A percentile compares a stretch with the other conserved stretches of the same genome.
Conservation (phyloP, 345 rosid genomes). For the Clarkia xantiana region DNA sequence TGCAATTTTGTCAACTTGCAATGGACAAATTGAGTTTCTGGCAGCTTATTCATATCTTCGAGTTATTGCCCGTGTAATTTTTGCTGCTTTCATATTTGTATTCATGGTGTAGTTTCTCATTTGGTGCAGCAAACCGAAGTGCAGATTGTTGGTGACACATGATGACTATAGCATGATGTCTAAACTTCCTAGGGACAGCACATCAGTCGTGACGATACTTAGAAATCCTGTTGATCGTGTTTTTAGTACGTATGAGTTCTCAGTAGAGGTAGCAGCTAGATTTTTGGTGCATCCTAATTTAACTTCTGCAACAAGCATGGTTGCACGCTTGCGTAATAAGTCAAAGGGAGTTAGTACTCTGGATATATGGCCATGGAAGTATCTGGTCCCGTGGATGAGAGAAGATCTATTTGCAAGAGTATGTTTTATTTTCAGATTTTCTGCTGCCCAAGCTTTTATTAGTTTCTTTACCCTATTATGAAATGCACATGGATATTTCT, state of each 20-base stretch:
- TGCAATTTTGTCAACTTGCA: too few relatives aligned
- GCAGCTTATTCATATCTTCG: not conserved
- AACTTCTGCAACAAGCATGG: slow-evolving; percentile 58
- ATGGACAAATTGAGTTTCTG: too few relatives aligned
- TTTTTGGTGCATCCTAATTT: slow-evolving; percentile 92
- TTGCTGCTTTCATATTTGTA: not conserved
- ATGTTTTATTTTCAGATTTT: slow-evolving; percentile 10
- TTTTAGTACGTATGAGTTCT: slow-evolving; percentile 86
- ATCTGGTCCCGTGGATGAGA: slow-evolving; percentile 97
- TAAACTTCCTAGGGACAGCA: slow-evolving; percentile 63
- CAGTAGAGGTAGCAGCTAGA: slow-evolving; percentile 92
- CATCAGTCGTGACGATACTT: slow-evolving; percentile 82
- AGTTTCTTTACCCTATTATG: not conserved
- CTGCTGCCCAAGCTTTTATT: not conserved
- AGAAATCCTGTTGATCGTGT: slow-evolving; percentile 82
- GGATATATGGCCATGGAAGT: slow-evolving; percentile 99
- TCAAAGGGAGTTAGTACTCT: slow-evolving; percentile 64
- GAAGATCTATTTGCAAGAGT: slow-evolving; percentile 90
- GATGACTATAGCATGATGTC: slow-evolving; percentile 95
- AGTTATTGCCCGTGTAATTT: not conserved
- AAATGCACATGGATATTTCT: not conserved
- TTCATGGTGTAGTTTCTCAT: not conserved
- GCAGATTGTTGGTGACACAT: slow-evolving; percentile 79
- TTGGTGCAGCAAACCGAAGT: slow-evolving; percentile 48
- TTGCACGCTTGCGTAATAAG: slow-evolving; percentile 47